Conservation (phyloP, 2,329 filamentous ascomycete species). For the Xylaria sp. region DNA sequence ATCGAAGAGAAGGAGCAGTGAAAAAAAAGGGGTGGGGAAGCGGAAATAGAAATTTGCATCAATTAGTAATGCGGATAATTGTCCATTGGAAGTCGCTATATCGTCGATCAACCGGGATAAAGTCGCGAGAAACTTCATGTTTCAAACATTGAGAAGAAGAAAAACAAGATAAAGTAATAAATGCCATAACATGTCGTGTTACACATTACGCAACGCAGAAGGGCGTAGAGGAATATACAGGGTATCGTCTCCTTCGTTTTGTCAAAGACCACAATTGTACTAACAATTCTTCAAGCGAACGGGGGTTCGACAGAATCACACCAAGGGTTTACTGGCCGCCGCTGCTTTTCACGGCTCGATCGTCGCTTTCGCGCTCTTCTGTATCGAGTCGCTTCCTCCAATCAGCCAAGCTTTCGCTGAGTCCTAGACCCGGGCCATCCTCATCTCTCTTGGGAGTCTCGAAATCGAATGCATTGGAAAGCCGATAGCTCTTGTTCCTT, state of each 20-base stretch:
- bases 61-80: constrained; percentile 19
- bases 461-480: constrained; percentile 89
- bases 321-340: constrained; percentile 24
- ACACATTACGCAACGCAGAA: constrained; percentile 31
- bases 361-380: constrained; percentile 47
- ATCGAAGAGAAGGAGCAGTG: not conserved
- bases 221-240: constrained; percentile 31
- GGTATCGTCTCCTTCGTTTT: constrained; percentile 30
- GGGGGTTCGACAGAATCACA: not conserved
- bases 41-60: constrained; percentile 13
- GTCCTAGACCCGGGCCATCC: constrained; percentile 52
- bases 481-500: constrained; percentile 91
- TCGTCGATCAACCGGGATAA: constrained; percentile 5
- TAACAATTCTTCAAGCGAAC: not conserved
- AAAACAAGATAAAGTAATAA: constrained; percentile 26
- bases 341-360: constrained; percentile 26
- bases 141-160: constrained; percentile 15
- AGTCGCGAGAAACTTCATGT: not conserved
- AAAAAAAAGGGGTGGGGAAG: constrained; percentile 1
- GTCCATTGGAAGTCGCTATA: not conserved
- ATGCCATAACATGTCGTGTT: constrained; percentile 33
- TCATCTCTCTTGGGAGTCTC: constrained; percentile 60
- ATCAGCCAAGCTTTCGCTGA: constrained; percentile 76
- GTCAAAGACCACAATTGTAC: constrained; percentile 21
- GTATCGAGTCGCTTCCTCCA: constrained; percentile 80